Evolutionary conservation across 2,329 filamentous ascomycete genomes (phyloP), one percentile per base, ranked within the genome.

Genomic region (Tolypocladium endophyticum): DNA sequence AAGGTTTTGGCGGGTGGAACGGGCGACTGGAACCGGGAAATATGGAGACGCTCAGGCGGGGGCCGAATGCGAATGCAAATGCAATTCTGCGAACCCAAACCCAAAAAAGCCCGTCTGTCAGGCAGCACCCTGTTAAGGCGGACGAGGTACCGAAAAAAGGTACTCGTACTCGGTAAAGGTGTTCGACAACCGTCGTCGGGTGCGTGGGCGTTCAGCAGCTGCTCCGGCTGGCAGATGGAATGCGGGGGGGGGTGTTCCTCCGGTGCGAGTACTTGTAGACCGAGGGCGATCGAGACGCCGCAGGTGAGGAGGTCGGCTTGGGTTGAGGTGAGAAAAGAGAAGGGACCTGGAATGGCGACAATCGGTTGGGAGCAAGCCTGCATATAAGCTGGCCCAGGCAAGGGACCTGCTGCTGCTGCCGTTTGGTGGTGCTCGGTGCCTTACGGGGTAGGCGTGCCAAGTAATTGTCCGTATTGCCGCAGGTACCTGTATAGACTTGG

Each of bases 11-110:
- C 30, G 50, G 8, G 50, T 35, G 50, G 28, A 23, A 54, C 30
- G 50, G 50, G n/a, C 61, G 56, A 28, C 56, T 58, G 56, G 56
- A 61, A 61, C 60, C 58, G 56, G 61, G 52, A 56, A 58, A 55
- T 55, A 58, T 56, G 55, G 55, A 18, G 55, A 52, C 23, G 47
- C 23, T 35, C 53, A 38, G 25, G 54, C 56, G 33, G 50, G 43
- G 45, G 55, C 28, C 56, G 39, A 55, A 56, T n/a, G 12, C 56
- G 39, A 55, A 56, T n/a, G 12, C 41, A 58, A 57, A 41, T 47
- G 43, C 43, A 47, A 47, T 47, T 47, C 39, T n/a, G 18, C 43
- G 41, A 47, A 14, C 2, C 25, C 55, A 56, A 50, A 28, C 23
- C 52, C 43, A 47, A 56, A 58, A 55, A 50, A 11, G 45, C 25